Evolutionary conservation across 1,284 basidiomycete genomes (phyloP), one percentile per base, ranked within the genome.

Genomic region (Porphyrellus sp.): DNA sequence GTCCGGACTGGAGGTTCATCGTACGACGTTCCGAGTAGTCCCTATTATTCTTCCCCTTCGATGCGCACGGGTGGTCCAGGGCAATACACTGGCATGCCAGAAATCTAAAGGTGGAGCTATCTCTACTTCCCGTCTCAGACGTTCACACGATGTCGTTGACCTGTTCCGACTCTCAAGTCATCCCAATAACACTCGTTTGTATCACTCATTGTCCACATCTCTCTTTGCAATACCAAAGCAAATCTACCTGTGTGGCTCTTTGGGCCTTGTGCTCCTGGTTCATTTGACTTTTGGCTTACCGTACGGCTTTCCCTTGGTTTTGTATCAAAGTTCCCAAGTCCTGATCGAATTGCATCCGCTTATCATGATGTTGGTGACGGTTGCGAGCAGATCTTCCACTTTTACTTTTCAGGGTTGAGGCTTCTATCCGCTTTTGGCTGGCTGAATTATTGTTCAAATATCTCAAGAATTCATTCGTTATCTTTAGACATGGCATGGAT

Each of bases 61-160:
- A 12, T 35, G 3, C 58, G 44, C 15, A 54, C 69, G 1, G 46
- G 59, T 12, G 58, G 11, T n/a, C 7, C 21, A 39, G 38, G 53
- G n/a, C 47, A 55, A 24, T 69, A 71, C 37, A 60, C 44, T 30
- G 69, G 68, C 7, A 31, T 28, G 18, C 69, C 67, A 4, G 68
- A 69, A 38, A 27, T 72, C 15, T 71, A 34, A 54, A 25, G 38
- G 7, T 15, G n/a, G 25, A 23, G 13, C 16, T 0, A 18, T 31
- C 18, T 3, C 52, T 18, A 9, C 23, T 25, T 41, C 12, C 16
- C 5, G 27, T 7, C 12, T 46, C 8, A 4, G n/a, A 24, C 20
- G 21, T 24, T 28, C 28, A 18, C 5, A 9, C 16, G 2, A 28
- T 28, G 37, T 44, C 11, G 3, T n/a, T 41, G 39, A 30, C 6